A percentile compares a stretch with the other conserved stretches of the same genome.
phyloP scores from a whole-genome alignment of 2,329 filamentous ascomycete species.

The Fusarium udum region DNA sequence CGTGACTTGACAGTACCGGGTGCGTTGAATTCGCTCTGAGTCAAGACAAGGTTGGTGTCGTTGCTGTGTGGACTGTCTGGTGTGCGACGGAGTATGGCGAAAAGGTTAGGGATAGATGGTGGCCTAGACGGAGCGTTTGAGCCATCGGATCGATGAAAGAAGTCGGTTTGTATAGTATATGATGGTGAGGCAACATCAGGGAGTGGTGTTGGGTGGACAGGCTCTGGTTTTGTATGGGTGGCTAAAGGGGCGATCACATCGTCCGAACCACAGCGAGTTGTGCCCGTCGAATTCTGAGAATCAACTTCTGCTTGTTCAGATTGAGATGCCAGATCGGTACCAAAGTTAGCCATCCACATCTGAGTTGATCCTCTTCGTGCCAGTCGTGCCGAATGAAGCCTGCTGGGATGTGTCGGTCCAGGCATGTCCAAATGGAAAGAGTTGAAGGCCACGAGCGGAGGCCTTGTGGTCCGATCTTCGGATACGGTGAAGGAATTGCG shows the following conservation, averaged over 20 bases:
- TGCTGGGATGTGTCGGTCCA: conserved; percentile 6
- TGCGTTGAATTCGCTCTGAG: conserved; percentile 33
- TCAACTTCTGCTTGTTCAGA: conserved; percentile 19
- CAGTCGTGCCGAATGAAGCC: conserved; percentile 21
- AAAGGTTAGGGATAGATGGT: conserved; percentile 40
- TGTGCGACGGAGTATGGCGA: conserved; percentile 35
- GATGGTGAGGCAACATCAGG: conserved; percentile 4
- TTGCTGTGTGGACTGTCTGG: conserved; percentile 30
- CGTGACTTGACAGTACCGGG: conserved; percentile 53
- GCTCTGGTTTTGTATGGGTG: conserved; percentile 1
- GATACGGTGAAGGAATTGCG: conserved; percentile 1
- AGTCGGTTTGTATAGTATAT: not conserved
- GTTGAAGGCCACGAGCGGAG: conserved; percentile 30
- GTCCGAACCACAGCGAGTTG: conserved; percentile 16
- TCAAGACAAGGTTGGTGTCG: conserved; percentile 19
- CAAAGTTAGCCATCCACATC: conserved; percentile 29
- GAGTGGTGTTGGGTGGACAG: not conserved
- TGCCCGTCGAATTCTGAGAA: conserved; percentile 13
- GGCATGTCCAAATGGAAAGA: conserved; percentile 23
- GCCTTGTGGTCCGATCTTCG: conserved; percentile 20
- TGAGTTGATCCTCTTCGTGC: conserved; percentile 30
- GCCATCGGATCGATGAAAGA: conserved; percentile 12
- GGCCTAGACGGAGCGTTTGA: conserved; percentile 17
- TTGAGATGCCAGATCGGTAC: conserved; percentile 20
- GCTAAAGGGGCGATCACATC: conserved; percentile 6